Evolutionary conservation across 2,329 filamentous ascomycete species (phyloP), one percentile per base, ranked within the genome.

Genomic region (Epichloe uncinata): DNA sequence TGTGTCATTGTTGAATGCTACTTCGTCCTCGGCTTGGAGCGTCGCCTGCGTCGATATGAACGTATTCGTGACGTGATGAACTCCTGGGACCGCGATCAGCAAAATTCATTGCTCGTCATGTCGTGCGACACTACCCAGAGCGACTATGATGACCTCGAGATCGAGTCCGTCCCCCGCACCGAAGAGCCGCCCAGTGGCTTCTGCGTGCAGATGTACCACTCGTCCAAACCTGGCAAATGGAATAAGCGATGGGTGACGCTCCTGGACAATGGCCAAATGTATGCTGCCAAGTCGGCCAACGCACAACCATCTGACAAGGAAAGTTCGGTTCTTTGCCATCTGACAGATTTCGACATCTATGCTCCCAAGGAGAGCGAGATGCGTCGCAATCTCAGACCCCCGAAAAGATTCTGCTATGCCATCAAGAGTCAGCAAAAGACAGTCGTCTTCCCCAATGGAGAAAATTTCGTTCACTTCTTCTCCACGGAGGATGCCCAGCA

Each of bases 261-360:
- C 33, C 74, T 84, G 4, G 72, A 73, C 8, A 85, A 84, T 50
- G 90, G 90, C 0, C 89, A 95, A 63, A 69, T 83, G 30, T 68
- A 74, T 43, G 73, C 82, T 26, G 78, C 85, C 40, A 95, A 93
- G 67, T 89, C 86, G 57, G 61, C 71, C 1, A 70, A 75, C n/a
- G 73, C 80, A 12, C 75, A 73, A 51, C 63, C 72, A 4, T 68
- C 70, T 1, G 79, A 82, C 45, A 87, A 88, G 63, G 84, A 90
- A 48, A 71, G 75, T 34, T 68, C 74, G 12, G 84, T 78, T 54
- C 72, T 95, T 35, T 95, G 87, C 63, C 88, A 95, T 66, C 66
- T 97, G 45, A 88, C 87, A 2, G 90, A 96, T 66, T 96, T 91
- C 64, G 91, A 97, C 61, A 85, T 96, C 45, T 96, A 96, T 67